Evolutionary conservation across 73 alveolate species (phyloP).

Genomic region (Paramecium octaurelia): DNA sequence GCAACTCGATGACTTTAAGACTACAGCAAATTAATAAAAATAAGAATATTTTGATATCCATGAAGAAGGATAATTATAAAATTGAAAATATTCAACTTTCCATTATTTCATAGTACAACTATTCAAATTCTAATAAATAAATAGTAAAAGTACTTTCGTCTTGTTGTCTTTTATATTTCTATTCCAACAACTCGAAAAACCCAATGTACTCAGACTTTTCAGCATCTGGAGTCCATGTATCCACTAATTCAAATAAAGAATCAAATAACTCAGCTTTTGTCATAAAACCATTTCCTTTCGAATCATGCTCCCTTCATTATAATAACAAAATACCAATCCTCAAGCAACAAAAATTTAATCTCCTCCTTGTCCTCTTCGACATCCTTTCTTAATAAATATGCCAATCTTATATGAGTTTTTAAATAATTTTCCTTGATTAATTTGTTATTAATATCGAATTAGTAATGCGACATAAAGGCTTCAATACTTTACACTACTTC

Average conservation of each 20-base stretch:
- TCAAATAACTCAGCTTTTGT: constrained; percentile 68
- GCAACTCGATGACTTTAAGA: background rate
- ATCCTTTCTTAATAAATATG: constrained; percentile 53
- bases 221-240: constrained; percentile 85
- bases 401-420: constrained; percentile 52
- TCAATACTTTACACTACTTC: constrained; percentile 36
- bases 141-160: background rate
- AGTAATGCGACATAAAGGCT: background rate
- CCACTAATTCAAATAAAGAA: constrained; percentile 79
- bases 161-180: background rate
- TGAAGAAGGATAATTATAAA: background rate
- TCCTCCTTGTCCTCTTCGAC: constrained; percentile 49
- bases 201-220: constrained; percentile 76
- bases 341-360: constrained; percentile 11
- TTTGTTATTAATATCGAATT: constrained; percentile 19
- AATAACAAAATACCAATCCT: constrained; percentile 9
- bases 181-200: constrained; percentile 68
- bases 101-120: background rate
- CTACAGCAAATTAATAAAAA: background rate
- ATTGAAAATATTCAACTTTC: constrained; percentile 8
- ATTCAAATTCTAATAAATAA: background rate
- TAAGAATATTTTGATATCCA: background rate
- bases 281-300: constrained; percentile 69
- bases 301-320: constrained; percentile 60
- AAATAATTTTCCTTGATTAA: constrained; percentile 42